Evolutionary conservation across 495 filamentous ascomycete species (phyloP).

Genomic region (Bombardia bombarda): DNA sequence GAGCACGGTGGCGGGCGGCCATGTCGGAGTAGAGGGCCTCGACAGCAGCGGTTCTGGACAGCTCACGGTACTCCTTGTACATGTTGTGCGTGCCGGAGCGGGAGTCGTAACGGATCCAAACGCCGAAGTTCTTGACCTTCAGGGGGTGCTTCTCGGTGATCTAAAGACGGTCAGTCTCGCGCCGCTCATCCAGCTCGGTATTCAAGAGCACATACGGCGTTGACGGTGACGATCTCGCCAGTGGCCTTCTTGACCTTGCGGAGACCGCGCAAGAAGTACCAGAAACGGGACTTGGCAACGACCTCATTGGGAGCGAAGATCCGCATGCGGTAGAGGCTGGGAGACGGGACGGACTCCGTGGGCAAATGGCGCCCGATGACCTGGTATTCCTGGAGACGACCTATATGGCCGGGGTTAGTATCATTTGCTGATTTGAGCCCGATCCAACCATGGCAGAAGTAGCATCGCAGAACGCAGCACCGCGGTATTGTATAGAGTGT

Average conservation of each 20-base stretch:
- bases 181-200: no score
- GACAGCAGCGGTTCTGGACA: conserved; percentile 88
- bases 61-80: conserved; percentile 99
- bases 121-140: conserved; percentile 99
- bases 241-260: conserved; percentile 99
- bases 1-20: conserved; percentile 94
- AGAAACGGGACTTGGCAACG: conserved; percentile 98
- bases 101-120: conserved; percentile 99
- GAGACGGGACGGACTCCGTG: conserved; percentile 86
- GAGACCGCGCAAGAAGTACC: conserved; percentile 99
- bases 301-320: conserved; percentile 97
- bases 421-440: no score
- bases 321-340: conserved; percentile 99
- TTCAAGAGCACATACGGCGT: conserved; percentile 90
- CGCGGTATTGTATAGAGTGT: no score
- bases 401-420: no score
- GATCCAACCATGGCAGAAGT: no score
- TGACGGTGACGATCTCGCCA: conserved; percentile 95
- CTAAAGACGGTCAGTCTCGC: no score
- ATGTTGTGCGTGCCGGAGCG: conserved; percentile 99
- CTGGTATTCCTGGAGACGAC: conserved; percentile 99
- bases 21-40: conserved; percentile 98
- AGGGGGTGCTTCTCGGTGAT: conserved; percentile 96
- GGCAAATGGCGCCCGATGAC: conserved; percentile 99
- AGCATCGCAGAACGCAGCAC: no score